Base-by-base conservation (phyloP, 2,329 filamentous ascomycete species). In the Fusarium kyushuense region DNA sequence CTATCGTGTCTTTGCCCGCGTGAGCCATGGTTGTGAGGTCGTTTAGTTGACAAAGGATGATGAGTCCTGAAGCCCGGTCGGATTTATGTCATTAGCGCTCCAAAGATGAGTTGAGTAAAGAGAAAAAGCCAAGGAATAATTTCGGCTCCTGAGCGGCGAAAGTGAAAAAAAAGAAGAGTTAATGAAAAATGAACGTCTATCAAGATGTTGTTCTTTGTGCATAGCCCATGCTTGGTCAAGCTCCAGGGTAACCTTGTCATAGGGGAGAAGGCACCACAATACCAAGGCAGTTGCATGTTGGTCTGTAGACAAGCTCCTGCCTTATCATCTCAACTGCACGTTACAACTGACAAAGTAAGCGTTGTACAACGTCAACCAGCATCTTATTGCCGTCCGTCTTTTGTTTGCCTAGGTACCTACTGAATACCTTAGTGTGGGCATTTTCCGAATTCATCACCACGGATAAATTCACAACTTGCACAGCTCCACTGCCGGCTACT, bases 191-290 rank as follows among this genome's bases (percentile, higher is more conserved):
- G 17, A 21, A 25, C n/a, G 12, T 38, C 12, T 38, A 38, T 33
- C 23, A 13, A 33, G 6, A 35, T 14, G 21, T 21, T 35, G 21
- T 21, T 35, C 30, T 40, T 32, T 36, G 17, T 38, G 8, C 13
- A 35, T 35, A 38, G 38, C 19, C 21, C 11, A 27, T 59, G 9
- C 23, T 10, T 29, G 23, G 27, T 21, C 4, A 30, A n/a, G 6
- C 32, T 69, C 36, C 41, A 69, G 65, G 65, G 65, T 69, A 69
- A 25, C 41, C 13, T 33, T 12, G 9, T n/a, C 12, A 13, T 6
- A 4, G n/a, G n/a, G 17, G 17, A 27, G 6, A 6, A 32, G 30
- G 30, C 6, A 36, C n/a, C 10, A 25, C 23, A 25, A 7, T 25
- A 25, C 23, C 23, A 25, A n/a, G n/a, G n/a, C n/a, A n/a, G n/a